These are phyloP conservation scores for Coniferiporia weirii DNA, from an alignment of 1,284 basidiomycete species.

Conservation along the genomic window DNA sequence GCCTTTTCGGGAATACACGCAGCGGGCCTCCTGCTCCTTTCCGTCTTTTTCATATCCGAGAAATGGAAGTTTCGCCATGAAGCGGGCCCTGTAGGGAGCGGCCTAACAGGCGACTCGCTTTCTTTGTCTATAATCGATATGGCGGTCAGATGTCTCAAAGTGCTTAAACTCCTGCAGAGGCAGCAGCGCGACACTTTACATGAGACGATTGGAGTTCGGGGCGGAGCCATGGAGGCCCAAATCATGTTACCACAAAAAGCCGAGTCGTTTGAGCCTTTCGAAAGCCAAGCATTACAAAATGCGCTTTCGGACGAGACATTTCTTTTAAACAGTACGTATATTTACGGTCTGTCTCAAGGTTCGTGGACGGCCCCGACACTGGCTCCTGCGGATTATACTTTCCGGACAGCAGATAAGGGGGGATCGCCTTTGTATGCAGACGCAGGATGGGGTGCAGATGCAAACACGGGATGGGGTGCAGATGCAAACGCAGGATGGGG, in stretches of 20 bases:
- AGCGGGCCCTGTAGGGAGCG: not conserved
- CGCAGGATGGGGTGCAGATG: too few species aligned
- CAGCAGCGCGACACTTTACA: not conserved
- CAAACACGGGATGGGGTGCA: too few species aligned
- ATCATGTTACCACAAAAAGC: not conserved
- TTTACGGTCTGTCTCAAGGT: not conserved
- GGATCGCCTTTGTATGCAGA: not conserved
- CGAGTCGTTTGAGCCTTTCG: not conserved
- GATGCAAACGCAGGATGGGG: too few species aligned
- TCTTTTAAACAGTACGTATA: not conserved
- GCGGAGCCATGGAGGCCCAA: not conserved
- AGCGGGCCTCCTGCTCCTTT: slow-evolving; percentile 1
- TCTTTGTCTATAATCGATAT: not conserved
- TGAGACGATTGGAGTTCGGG: not conserved
- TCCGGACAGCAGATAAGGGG: not conserved
- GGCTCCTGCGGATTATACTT: not conserved
- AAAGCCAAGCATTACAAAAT: not conserved
- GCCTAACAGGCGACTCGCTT: not conserved
- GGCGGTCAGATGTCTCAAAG: not conserved
- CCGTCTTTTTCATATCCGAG: not conserved
- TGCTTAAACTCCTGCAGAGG: not conserved
- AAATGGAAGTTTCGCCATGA: slow-evolving; percentile 5
- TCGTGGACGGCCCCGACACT: not conserved
- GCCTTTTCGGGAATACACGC: not conserved
- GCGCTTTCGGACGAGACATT: slow-evolving; percentile 1